These are phyloP conservation scores for Colletotrichum spinosum DNA, from an alignment of 2,329 filamentous ascomycete species.

Conservation along the genomic window DNA sequence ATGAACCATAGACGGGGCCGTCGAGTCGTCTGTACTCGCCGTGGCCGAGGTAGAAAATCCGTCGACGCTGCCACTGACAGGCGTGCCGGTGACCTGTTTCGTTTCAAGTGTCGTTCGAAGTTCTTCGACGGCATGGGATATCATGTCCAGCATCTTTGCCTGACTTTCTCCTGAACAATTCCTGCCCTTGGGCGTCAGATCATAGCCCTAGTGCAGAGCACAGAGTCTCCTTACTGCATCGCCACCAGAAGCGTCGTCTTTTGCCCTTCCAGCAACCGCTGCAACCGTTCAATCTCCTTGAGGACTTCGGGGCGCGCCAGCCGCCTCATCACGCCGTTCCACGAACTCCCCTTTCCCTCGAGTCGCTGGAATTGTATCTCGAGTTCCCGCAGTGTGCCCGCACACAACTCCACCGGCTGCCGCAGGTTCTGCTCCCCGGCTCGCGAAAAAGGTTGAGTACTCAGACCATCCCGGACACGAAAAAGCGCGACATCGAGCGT, in stretches of 20 bases:
- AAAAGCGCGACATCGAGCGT: background rate
- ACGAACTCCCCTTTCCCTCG: background rate
- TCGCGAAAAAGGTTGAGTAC: background rate
- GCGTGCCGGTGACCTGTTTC: background rate
- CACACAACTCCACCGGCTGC: background rate
- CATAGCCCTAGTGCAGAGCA: too few relatives aligned
- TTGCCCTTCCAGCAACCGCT: background rate
- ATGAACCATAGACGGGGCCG: background rate
- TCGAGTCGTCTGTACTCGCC: background rate
- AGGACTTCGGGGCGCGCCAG: background rate
- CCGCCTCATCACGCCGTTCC: background rate
- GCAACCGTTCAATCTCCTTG: conserved; percentile 11
- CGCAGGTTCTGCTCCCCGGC: background rate
- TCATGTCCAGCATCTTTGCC: conserved; percentile 5
- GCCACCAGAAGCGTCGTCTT: conserved; percentile 9
- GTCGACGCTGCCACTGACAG: background rate
- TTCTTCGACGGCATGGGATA: conserved; percentile 1
- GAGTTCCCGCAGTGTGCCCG: background rate
- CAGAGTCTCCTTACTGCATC: conserved; percentile 8
- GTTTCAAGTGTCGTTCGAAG: background rate
- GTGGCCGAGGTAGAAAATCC: too few relatives aligned
- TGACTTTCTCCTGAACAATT: conserved; percentile 4
- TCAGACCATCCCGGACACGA: background rate
- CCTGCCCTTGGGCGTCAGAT: background rate
- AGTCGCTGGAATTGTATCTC: conserved; percentile 5